These are phyloP conservation scores for Schizosaccharomyces japonicus DNA, from an alignment of 805 yeast species.

Conservation along the genomic window DNA sequence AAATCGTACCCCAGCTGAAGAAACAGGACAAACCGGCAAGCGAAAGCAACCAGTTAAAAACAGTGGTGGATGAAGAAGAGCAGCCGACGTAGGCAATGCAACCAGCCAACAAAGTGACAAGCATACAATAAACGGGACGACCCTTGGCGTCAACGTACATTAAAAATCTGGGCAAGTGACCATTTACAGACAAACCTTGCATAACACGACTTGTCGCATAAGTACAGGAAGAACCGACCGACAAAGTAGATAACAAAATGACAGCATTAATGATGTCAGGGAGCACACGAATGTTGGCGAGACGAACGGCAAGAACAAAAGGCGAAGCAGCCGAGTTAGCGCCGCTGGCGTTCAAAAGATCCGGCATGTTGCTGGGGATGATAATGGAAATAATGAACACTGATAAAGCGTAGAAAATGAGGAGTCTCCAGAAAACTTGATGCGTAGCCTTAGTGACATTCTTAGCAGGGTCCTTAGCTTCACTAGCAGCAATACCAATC, in stretches of 20 bases:
- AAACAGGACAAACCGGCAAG: constrained; percentile 52
- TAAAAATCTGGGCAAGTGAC: constrained; percentile 34
- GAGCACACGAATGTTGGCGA: constrained; percentile 41
- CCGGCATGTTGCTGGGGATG: constrained; percentile 35
- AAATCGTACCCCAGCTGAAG: constrained; percentile 58
- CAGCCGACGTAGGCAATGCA: not conserved
- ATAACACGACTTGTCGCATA: constrained; percentile 48
- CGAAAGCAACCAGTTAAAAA: constrained; percentile 54
- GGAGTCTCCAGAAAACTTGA: constrained; percentile 66
- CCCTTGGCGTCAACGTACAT: constrained; percentile 56
- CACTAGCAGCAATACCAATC: constrained; percentile 57
- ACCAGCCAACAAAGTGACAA: constrained; percentile 25
- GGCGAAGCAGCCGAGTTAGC: constrained; percentile 41
- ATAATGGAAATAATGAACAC: constrained; percentile 36
- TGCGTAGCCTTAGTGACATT: constrained; percentile 51
- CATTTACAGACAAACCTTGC: constrained; percentile 16
- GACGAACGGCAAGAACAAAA: constrained; percentile 43
- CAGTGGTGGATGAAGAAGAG: constrained; percentile 12
- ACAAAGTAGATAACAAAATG: constrained; percentile 40
- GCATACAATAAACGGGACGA: constrained; percentile 50
- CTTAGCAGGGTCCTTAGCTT: constrained; percentile 41
- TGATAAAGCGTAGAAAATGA: constrained; percentile 43
- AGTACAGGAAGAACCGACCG: constrained; percentile 52
- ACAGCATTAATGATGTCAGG: constrained; percentile 50
- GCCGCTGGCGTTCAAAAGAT: constrained; percentile 25